These are phyloP conservation scores for Bimuria novae-zelandiae DNA, from an alignment of 2,329 filamentous ascomycete genomes.

Conservation along the genomic window DNA sequence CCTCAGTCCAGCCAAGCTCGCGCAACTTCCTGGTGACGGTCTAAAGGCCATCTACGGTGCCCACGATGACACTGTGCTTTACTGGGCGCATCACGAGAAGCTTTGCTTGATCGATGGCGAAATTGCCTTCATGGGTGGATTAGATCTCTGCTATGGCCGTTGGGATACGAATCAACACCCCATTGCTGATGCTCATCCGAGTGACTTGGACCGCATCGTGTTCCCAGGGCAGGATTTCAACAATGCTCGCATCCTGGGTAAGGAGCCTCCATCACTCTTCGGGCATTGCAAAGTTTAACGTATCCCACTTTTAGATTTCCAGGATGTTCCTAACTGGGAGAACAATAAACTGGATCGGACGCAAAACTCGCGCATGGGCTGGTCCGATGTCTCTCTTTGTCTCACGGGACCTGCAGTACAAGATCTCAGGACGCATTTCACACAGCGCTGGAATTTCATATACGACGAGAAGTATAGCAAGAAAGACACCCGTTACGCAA, in stretches of 20 bases:
- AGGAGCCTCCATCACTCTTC: slow-evolving; percentile 11
- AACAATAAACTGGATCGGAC: slow-evolving; percentile 85
- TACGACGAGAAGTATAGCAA: slow-evolving; percentile 78
- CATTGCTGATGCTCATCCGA: slow-evolving; percentile 82
- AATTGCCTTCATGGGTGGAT: slow-evolving; percentile 85
- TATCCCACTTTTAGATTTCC: slow-evolving; percentile 60
- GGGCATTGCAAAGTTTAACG: slow-evolving; percentile 17
- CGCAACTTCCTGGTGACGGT: slow-evolving; percentile 72
- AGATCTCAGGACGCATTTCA: slow-evolving; percentile 77
- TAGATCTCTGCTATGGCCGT: slow-evolving; percentile 84
- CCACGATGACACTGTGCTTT: slow-evolving; percentile 78
- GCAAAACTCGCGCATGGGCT: slow-evolving; percentile 84
- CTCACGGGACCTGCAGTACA: slow-evolving; percentile 74
- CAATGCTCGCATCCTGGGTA: slow-evolving; percentile 79
- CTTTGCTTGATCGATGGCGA: slow-evolving; percentile 79
- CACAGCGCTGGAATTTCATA: slow-evolving; percentile 91
- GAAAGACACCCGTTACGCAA: slow-evolving; percentile 56
- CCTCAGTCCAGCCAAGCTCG: slow-evolving; percentile 58
- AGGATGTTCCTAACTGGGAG: slow-evolving; percentile 76
- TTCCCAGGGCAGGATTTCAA: slow-evolving; percentile 95
- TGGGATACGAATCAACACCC: slow-evolving; percentile 88
- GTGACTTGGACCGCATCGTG: slow-evolving; percentile 73
- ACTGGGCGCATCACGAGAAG: slow-evolving; percentile 95
- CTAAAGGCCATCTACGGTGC: slow-evolving; percentile 82
- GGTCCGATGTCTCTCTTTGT: slow-evolving; percentile 84